Conservation (phyloP, 495 filamentous ascomycete species). For the Thermothielavioides terrestris region DNA sequence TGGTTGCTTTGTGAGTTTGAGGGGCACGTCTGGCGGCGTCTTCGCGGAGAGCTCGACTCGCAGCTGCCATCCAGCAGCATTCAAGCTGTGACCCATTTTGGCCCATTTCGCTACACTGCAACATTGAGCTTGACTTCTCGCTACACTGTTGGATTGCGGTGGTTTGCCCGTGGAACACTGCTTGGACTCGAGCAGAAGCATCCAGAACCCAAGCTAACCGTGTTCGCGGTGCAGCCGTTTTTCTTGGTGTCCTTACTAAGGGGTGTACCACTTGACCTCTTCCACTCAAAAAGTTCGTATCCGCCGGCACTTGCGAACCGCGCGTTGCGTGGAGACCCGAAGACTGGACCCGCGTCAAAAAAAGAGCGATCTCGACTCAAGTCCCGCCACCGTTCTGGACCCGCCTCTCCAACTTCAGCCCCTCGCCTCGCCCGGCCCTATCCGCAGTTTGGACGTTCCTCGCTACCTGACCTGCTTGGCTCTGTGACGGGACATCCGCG, state of each 20-base stretch:
- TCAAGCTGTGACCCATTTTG: too few relatives aligned
- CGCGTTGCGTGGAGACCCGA: conserved; percentile 10
- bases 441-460: conserved; percentile 5
- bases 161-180: background rate
- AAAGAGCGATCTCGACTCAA: conserved; percentile 27
- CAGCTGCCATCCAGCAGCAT: too few relatives aligned
- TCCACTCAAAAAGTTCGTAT: background rate
- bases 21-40: too few relatives aligned
- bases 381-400: conserved; percentile 18
- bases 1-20: too few relatives aligned
- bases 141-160: background rate
- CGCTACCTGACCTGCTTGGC: background rate
- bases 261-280: background rate
- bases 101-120: too few relatives aligned
- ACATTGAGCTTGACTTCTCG: too few relatives aligned
- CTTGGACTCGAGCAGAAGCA: background rate
- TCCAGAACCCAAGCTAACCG: conserved; percentile 1
- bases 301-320: background rate
- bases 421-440: conserved; percentile 24
- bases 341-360: conserved; percentile 5
- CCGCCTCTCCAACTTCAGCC: conserved; percentile 9
- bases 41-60: too few relatives aligned
- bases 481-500: background rate
- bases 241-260: background rate
- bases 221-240: background rate